Percentiles rank a stretch among this genome's conserved stretches.
These are phyloP conservation scores for Porphyrellus cyaneotinctus DNA, from an alignment of 768 basidiomycete species.

Conservation along the genomic window DNA sequence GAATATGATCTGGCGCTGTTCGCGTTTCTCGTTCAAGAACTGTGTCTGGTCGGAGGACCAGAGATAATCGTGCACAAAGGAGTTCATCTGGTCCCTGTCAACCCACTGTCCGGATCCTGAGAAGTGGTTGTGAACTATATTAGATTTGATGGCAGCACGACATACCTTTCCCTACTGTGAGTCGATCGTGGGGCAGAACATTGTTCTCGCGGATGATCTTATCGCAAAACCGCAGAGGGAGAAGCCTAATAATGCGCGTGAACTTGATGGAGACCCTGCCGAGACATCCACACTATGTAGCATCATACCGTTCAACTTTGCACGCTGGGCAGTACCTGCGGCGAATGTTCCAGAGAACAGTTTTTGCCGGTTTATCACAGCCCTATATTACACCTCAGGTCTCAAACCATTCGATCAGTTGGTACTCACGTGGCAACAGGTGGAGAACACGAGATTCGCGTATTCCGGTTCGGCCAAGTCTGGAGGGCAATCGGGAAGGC, in stretches of 20 bases:
- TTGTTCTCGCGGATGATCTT: background rate
- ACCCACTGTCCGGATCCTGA: background rate
- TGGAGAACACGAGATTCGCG: background rate
- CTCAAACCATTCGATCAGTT: background rate
- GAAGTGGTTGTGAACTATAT: background rate
- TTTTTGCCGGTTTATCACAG: slow-evolving; percentile 1
- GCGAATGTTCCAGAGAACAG: slow-evolving; percentile 5
- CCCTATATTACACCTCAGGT: background rate
- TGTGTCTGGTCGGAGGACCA: background rate
- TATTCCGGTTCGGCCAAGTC: background rate
- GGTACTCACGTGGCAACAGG: background rate
- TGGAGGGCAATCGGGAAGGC: background rate
- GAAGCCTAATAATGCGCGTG: background rate
- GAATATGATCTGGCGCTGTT: background rate
- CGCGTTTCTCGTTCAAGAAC: background rate
- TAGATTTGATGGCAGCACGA: background rate
- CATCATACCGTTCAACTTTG: background rate
- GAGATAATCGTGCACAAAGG: slow-evolving; percentile 7
- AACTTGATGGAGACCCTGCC: background rate
- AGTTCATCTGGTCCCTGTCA: slow-evolving; percentile 5
- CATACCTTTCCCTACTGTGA: background rate
- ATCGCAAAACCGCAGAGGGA: background rate
- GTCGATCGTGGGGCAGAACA: background rate
- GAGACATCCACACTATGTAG: background rate
- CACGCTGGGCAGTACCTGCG: slow-evolving; percentile 13